Percentiles rank a stretch among this genome's conserved stretches.
phyloP scores from a whole-genome alignment of 345 rosid species.

The Leavenworthia alabamica region DNA sequence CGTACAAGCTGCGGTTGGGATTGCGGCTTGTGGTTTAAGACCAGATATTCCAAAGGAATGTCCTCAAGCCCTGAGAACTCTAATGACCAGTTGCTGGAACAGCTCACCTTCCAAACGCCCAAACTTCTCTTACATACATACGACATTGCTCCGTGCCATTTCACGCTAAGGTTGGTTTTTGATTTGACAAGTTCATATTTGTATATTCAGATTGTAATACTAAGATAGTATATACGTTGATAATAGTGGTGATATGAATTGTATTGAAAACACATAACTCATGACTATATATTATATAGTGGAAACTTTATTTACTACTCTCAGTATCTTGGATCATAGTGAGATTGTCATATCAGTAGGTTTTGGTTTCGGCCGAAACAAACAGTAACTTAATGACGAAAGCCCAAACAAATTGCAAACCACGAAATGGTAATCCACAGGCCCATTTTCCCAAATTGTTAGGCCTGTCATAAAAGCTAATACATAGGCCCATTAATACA shows the following conservation, averaged over 20 bases:
- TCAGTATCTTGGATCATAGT: not conserved
- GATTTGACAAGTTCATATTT: not conserved
- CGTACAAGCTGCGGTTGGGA: conserved; percentile 93
- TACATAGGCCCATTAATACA: not conserved
- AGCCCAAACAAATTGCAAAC: not conserved
- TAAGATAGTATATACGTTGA: not conserved
- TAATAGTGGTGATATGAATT: conserved; percentile 4
- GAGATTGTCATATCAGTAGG: not conserved
- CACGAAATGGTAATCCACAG: no score
- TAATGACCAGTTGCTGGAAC: conserved; percentile 89
- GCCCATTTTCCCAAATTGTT: no score
- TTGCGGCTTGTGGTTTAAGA: conserved; percentile 90
- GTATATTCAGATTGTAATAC: conserved; percentile 25
- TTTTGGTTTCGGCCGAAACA: not conserved
- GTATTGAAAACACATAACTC: not conserved
- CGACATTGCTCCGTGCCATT: conserved; percentile 38
- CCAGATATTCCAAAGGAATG: conserved; percentile 96
- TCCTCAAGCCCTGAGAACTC: conserved; percentile 57
- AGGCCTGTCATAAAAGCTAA: conserved; percentile 1
- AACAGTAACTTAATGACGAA: not conserved
- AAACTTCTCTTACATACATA: conserved; percentile 59
- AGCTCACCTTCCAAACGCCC: conserved; percentile 74
- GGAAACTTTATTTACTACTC: not conserved
- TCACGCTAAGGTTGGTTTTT: conserved; percentile 19
- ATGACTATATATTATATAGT: not conserved